Conservation (phyloP, 2,329 filamentous ascomycete genomes). For the Penicillium psychrosexuale region DNA sequence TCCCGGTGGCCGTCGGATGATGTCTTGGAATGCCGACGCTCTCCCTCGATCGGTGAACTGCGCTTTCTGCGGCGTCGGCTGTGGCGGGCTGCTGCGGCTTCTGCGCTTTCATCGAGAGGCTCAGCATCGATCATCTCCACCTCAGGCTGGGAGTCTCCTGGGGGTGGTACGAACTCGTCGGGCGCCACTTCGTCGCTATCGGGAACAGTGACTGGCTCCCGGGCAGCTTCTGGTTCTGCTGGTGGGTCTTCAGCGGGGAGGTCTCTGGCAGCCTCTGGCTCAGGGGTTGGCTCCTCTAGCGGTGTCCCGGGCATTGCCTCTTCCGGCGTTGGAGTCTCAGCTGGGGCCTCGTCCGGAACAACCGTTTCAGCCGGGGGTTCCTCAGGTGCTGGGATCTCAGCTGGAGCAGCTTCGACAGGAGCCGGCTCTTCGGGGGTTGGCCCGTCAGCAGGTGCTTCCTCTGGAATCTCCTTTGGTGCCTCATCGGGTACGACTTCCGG, state of each 20-base stretch:
- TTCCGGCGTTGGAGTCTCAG: neutral
- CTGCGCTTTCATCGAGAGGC: slow-evolving; percentile 11
- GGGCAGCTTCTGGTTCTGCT: slow-evolving; percentile 6
- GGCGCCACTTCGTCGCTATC: slow-evolving; percentile 10
- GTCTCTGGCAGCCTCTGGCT: slow-evolving; percentile 4
- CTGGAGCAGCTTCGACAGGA: slow-evolving; percentile 7
- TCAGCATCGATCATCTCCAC: neutral
- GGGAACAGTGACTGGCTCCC: slow-evolving; percentile 7
- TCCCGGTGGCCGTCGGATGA: slow-evolving; percentile 35
- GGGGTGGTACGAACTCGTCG: slow-evolving; percentile 3
- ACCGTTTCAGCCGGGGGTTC: slow-evolving; percentile 6
- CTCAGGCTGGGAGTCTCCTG: neutral
- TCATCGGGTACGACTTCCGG: slow-evolving; percentile 7
- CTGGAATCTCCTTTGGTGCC: neutral
- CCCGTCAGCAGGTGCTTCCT: slow-evolving; percentile 4
- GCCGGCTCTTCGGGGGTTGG: slow-evolving; percentile 3
- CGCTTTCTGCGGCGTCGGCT: slow-evolving; percentile 33
- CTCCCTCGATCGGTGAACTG: slow-evolving; percentile 28
- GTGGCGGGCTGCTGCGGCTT: slow-evolving; percentile 10
- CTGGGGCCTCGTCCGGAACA: slow-evolving; percentile 9
- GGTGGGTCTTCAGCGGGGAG: slow-evolving; percentile 6
- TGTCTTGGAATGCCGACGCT: slow-evolving; percentile 37
- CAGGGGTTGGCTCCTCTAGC: slow-evolving; percentile 1
- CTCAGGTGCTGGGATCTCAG: slow-evolving; percentile 8
- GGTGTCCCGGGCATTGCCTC: slow-evolving; percentile 4